Evolutionary conservation across 164 flowering plant species (phyloP), one percentile per base, ranked within the genome.

Genomic region (Annona cherimola): DNA sequence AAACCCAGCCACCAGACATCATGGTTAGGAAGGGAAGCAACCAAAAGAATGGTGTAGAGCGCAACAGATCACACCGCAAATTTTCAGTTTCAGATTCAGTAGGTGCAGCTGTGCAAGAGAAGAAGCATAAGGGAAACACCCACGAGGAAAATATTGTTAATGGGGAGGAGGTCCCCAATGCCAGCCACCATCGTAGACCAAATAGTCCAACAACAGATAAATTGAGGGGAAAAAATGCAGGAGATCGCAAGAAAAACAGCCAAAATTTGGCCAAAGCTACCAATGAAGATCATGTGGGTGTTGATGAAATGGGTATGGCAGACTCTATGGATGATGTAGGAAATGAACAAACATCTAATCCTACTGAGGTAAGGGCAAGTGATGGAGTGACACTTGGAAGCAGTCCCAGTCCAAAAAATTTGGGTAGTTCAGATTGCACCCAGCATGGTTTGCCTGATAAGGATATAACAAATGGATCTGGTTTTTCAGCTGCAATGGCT

Each of bases 1-100:
- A 19, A 64, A 50, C 46, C 4, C 40, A 4, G 16, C 12, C 20
- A 35, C 12, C 65, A 59, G 73, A 45, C 42, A 45, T 35, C 61
- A 91, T 91, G 97, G 92, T 90, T 59, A 85, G 88, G 26, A 88
- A 87, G 72, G 86, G 86, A 73, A 86, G 79, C 79, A 89, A 86
- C 62, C 87, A 81, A 66, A 91, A 82, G 82, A 88, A 84, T 77
- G 89, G 89, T 4, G 69, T 76, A 72, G 86, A 81, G 43, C 83
- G 76, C 70, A 80, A 83, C 39, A 54, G 84, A 70, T 66, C 79
- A 70, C 80, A 75, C 54, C 79, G 66, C 63, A 88, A 82, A 68
- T 79, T 75, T 75, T 80, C 74, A 77, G 81, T 76, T 74, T 69
- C 86, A 74, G 86, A 81, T 50, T 76, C 85, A 44, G 74, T 62